Conservation (phyloP, 345 rosid genomes). For the Viola odorata region DNA sequence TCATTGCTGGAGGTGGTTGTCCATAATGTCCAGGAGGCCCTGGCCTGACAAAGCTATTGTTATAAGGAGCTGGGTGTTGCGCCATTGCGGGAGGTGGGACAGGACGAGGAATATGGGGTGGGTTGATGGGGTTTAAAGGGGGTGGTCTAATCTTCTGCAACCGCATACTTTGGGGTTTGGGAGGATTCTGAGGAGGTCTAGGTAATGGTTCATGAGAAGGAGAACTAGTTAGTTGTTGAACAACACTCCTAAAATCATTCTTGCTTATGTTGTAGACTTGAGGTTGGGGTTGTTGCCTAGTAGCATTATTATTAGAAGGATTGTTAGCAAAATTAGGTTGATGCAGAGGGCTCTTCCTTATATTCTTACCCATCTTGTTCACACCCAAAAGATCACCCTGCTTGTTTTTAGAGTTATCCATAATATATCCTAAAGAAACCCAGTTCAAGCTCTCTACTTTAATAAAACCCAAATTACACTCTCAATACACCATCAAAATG, state of each 20-base stretch:
- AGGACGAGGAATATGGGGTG: slow-evolving; percentile 44
- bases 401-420: slow-evolving; percentile 78
- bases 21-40: slow-evolving; percentile 30
- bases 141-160: slow-evolving; percentile 85
- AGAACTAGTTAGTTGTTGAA: slow-evolving; percentile 91
- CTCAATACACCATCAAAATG: slow-evolving; percentile 9
- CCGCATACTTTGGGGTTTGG: slow-evolving; percentile 70
- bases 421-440: slow-evolving; percentile 9
- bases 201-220: slow-evolving; percentile 54
- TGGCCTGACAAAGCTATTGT: slow-evolving; percentile 14
- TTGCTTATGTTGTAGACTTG: slow-evolving; percentile 94
- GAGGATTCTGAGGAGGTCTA: slow-evolving; percentile 65
- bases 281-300: slow-evolving; percentile 75
- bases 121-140: slow-evolving; percentile 58
- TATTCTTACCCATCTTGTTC: slow-evolving; percentile 76
- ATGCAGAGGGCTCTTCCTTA: slow-evolving; percentile 81
- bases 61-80: slow-evolving; percentile 16
- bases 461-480: slow-evolving; percentile 4
- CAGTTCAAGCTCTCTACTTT: slow-evolving; percentile 8
- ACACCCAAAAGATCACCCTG: slow-evolving; percentile 73
- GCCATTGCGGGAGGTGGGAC: slow-evolving; percentile 22
- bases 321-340: slow-evolving; percentile 47
- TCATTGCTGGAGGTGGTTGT: slow-evolving; percentile 36
- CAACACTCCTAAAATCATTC: slow-evolving; percentile 77
- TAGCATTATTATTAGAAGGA: slow-evolving; percentile 5